Percentiles rank a stretch among this genome's conserved stretches.
Conservation (phyloP, 192 early-diverging fungal genomes). For the Paraglomus occultum region DNA sequence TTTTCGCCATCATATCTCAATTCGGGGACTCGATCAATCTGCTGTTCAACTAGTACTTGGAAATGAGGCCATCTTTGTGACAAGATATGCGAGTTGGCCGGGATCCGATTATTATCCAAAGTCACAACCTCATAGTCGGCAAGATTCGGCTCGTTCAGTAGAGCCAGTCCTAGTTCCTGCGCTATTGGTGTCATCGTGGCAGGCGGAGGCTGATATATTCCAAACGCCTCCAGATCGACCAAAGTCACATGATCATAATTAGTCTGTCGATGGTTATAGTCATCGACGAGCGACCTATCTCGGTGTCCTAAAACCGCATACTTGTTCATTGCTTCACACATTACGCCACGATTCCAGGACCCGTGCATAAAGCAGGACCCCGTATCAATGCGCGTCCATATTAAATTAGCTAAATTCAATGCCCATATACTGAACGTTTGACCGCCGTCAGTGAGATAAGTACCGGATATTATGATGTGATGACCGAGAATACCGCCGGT, state of each 20-base stretch:
- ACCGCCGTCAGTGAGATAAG: constrained; percentile 59
- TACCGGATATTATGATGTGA: constrained; percentile 65
- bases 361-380: constrained; percentile 65
- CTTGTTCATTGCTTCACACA: constrained; percentile 57
- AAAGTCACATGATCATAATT: constrained; percentile 69
- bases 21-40: constrained; percentile 37
- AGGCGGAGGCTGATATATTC: constrained; percentile 51
- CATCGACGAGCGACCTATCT: constrained; percentile 60
- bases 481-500: constrained; percentile 63
- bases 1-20: constrained; percentile 21
- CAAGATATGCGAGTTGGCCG: constrained; percentile 47
- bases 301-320: constrained; percentile 69
- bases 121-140: constrained; percentile 47
- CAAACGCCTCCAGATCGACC: constrained; percentile 71
- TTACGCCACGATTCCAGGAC: constrained; percentile 69
- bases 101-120: constrained; percentile 41
- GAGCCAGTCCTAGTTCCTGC: constrained; percentile 47
- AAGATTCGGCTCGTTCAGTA: constrained; percentile 45
- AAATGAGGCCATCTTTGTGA: constrained; percentile 48
- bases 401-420: constrained; percentile 51
- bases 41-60: constrained; percentile 37
- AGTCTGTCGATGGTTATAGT: constrained; percentile 72
- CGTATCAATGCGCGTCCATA: constrained; percentile 63
- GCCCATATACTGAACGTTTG: constrained; percentile 69
- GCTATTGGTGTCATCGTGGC: constrained; percentile 44